Evolutionary conservation across 208 protist species (phyloP), one percentile per base, ranked within the genome.

Genomic region (Trypanosoma brucei): DNA sequence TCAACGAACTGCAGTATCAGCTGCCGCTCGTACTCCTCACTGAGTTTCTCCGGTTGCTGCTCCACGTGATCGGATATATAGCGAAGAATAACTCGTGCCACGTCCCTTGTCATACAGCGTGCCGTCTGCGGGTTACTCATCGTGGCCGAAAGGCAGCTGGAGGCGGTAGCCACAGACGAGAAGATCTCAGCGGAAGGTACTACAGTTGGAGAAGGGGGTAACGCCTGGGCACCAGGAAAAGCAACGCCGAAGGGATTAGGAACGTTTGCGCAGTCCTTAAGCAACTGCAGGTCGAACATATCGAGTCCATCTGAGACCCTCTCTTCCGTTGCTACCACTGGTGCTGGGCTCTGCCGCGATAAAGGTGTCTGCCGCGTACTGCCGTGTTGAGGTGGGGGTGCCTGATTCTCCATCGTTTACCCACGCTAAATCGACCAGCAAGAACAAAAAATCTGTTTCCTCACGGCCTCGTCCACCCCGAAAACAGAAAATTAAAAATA

Each of bases 281-380:
- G 67, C 44, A 72, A 36, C 55, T 72, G 67, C 11, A 72, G 38
- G 46, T 72, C 67, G 55, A 72, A 72, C 44, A 62, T 54, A 37
- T 72, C 67, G 53, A 72, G 38, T 13, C 67, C 67, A 9, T 67
- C 67, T n/a, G 67, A 72, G 22, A 65, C 31, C 31, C 14, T 42
- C 55, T 34, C 60, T 42, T 9, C 44, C 9, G 22, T 9, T 2
- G 33, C 61, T 3, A 3, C 54, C 8, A 22, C 9, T 44, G 40
- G 14, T 36, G 50, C 44, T 30, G 60, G 9, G 14, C 35, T 62
- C 7, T 56, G 60, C 39, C 52, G 53, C 36, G 45, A 35, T 1
- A 55, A 39, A 31, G 67, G 60, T 11, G 67, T 62, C 2, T 72
- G 59, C 22, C 53, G 51, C 35, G 52, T 62, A 55, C 45, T 63